Conservation (phyloP, 768 basidiomycete species). For the Trametes cinnabarina region DNA sequence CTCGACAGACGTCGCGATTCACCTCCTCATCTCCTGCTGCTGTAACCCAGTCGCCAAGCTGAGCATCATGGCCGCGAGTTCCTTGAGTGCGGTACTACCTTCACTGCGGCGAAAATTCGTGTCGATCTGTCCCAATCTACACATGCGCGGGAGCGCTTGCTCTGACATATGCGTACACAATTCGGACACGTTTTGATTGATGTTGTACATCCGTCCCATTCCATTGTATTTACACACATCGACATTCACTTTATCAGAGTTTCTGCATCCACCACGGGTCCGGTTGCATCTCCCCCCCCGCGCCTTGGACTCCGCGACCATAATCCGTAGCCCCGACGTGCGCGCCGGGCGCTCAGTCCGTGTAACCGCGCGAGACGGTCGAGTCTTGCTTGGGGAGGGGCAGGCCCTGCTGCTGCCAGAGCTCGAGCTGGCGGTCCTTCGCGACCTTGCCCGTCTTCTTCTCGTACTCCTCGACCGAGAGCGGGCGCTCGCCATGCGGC, state of each 20-base stretch:
- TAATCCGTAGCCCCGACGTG: too few relatives aligned
- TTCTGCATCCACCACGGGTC: too few relatives aligned
- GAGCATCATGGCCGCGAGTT: too few relatives aligned
- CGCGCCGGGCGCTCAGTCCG: conserved; percentile 42
- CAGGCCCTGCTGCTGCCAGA: conserved; percentile 68
- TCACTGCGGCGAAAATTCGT: too few relatives aligned
- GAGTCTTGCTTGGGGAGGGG: conserved; percentile 28
- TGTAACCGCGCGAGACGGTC: conserved; percentile 51
- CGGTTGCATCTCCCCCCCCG: not conserved
- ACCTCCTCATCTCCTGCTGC: not conserved
- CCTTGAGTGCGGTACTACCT: too few relatives aligned
- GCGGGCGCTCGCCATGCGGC: conserved; percentile 76
- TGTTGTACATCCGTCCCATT: not conserved
- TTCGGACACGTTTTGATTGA: not conserved
- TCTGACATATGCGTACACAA: not conserved
- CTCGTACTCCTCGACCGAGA: conserved; percentile 74
- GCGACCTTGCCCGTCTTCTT: conserved; percentile 60
- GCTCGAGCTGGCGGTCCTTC: conserved; percentile 69
- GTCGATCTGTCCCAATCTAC: not conserved
- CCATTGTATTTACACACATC: not conserved
- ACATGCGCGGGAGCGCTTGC: not conserved
- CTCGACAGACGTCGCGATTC: too few relatives aligned
- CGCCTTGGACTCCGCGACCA: too few relatives aligned
- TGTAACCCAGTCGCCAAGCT: too few relatives aligned
- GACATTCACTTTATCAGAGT: not conserved